Conservation (phyloP, 495 filamentous ascomycete species). For the Penicillium lividum region DNA sequence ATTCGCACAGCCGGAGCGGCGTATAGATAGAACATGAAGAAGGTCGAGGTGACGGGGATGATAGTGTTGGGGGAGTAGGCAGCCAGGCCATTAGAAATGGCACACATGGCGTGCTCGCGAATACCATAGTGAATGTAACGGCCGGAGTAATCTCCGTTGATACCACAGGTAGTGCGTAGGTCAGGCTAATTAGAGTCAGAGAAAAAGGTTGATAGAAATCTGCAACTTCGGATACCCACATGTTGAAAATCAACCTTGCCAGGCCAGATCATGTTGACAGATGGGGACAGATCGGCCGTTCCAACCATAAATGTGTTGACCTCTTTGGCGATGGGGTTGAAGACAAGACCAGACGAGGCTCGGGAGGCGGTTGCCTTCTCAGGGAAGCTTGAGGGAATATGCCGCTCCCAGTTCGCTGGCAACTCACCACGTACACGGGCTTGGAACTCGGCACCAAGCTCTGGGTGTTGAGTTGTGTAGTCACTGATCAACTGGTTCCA, state of each 20-base stretch:
- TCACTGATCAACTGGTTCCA: conserved; percentile 47
- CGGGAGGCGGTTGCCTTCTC: conserved; percentile 50
- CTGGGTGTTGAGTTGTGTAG: conserved; percentile 46
- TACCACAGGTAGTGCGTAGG: conserved; percentile 44
- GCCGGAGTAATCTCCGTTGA: conserved; percentile 51
- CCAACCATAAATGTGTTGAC: conserved; percentile 57
- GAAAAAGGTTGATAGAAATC: not conserved
- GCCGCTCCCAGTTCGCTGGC: conserved; percentile 42
- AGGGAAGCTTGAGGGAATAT: conserved; percentile 48
- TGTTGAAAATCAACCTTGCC: conserved; percentile 56
- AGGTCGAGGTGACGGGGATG: conserved; percentile 53
- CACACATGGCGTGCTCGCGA: conserved; percentile 53
- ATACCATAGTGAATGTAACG: conserved; percentile 54
- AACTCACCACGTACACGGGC: conserved; percentile 47
- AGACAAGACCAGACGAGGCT: conserved; percentile 50
- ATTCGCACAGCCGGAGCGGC: conserved; percentile 61
- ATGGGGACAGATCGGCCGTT: conserved; percentile 59
- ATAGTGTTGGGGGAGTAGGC: conserved; percentile 52
- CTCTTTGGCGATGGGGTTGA: conserved; percentile 49
- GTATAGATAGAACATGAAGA: conserved; percentile 66
- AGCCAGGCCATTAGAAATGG: conserved; percentile 55
- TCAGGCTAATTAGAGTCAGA: conserved; percentile 33
- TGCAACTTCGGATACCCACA: conserved; percentile 28
- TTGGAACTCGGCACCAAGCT: conserved; percentile 49
- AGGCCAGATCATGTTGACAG: conserved; percentile 59